These are phyloP conservation scores for Zelopaecilomyces penicillatus DNA, from an alignment of 2,329 filamentous ascomycete genomes.

Conservation along the genomic window DNA sequence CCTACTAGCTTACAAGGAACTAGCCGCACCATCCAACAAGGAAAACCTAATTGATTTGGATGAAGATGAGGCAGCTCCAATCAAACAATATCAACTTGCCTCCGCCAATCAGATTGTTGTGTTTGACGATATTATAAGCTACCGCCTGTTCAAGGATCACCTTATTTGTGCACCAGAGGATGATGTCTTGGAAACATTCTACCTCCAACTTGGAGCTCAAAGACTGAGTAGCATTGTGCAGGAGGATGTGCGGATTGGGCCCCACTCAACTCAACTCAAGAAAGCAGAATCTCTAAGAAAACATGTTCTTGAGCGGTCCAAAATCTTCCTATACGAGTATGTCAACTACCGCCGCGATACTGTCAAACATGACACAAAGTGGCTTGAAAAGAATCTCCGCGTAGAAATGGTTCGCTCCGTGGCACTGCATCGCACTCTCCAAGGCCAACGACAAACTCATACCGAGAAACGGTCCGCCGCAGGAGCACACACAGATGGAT, in stretches of 20 bases:
- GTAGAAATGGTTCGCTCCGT: constrained; percentile 75
- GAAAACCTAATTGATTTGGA: constrained; percentile 42
- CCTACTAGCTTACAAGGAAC: constrained; percentile 75
- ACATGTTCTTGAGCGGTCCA: constrained; percentile 77
- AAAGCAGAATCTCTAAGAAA: constrained; percentile 63
- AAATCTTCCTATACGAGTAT: constrained; percentile 79
- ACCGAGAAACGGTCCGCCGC: constrained; percentile 70
- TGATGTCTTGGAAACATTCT: constrained; percentile 77
- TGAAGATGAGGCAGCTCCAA: constrained; percentile 55
- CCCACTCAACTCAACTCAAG: constrained; percentile 56
- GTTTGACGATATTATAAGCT: constrained; percentile 82
- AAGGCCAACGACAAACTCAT: constrained; percentile 59
- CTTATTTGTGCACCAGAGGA: constrained; percentile 86
- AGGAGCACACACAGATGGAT: constrained; percentile 42
- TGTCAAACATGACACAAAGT: constrained; percentile 81
- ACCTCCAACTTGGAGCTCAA: constrained; percentile 69
- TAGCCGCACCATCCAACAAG: constrained; percentile 36
- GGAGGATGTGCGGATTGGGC: constrained; percentile 66
- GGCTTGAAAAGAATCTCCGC: constrained; percentile 77
- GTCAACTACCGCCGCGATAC: constrained; percentile 61
- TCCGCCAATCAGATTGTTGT: constrained; percentile 65
- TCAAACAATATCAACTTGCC: constrained; percentile 73
- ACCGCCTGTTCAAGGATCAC: constrained; percentile 76
- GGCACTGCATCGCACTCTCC: constrained; percentile 66
- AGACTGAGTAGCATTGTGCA: constrained; percentile 70